Evolutionary conservation across 2,329 filamentous ascomycete genomes (phyloP), one percentile per base, ranked within the genome.

Genomic region (Sphaerostilbella broomeana): DNA sequence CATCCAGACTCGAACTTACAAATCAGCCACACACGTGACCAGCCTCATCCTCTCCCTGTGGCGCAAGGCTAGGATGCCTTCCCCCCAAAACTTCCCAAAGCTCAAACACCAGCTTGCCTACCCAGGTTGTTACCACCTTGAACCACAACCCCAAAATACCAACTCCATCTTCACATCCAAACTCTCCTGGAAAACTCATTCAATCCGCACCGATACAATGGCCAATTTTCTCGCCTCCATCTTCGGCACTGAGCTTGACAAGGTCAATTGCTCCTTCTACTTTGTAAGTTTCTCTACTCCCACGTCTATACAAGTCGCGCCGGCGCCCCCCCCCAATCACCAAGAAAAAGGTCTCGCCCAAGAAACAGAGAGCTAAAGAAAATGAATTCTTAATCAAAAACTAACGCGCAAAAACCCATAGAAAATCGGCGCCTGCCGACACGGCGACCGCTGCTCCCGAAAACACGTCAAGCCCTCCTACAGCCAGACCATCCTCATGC

Each of bases 401-500:
- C 17, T 17, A 35, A 20, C 32, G 12, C 5, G 8, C 7, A 8
- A 12, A n/a, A 13, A 8, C 19, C 15, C n/a, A 10, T 89, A 95
- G 84, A 98, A 98, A 73, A 98, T 98, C 65, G 92, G 92, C 62
- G 92, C 92, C 39, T 98, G 92, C 73, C 84, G 92, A 47, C 92
- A 98, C 74, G 92, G 92, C 61, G 92, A 98, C 69, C 86, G 92
- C 59, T 98, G 92, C 76, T 94, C 86, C 47, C 83, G 92, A 55
- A 98, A 98, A 68, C 92, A 98, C 68, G 92, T 98, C 72, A 98
- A 98, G 72, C 92, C 92, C 1, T 95, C 88, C 16, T 98, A 98
- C 77, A 85, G 79, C 48, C 92, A 98, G 67, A 98, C 92, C 15
- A 89, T 98, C 65, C 84, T 98, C 51, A 87, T 98, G 61, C 92